These are phyloP conservation scores for Passalora sequoiae DNA, from an alignment of 2,329 filamentous ascomycete species.

Conservation along the genomic window DNA sequence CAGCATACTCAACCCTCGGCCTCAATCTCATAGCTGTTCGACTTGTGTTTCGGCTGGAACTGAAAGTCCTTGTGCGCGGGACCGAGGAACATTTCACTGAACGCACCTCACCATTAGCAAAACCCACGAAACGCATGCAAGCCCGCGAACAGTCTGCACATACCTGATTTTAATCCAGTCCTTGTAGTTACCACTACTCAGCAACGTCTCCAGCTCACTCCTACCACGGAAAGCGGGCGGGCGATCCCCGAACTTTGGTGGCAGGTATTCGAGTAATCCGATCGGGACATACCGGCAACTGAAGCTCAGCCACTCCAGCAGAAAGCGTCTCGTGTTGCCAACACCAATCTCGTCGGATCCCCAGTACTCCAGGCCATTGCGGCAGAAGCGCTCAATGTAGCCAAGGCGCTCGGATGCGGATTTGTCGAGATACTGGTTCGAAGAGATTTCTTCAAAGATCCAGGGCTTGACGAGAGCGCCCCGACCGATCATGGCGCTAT, in stretches of 20 bases:
- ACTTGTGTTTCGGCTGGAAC: conserved; percentile 97
- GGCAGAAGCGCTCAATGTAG: conserved; percentile 83
- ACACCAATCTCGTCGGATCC: conserved; percentile 92
- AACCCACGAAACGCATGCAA: neutral
- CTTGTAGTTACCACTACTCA: conserved; percentile 85
- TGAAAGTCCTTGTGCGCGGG: conserved; percentile 84
- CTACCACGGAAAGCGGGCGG: conserved; percentile 78
- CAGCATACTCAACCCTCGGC: conserved; percentile 55
- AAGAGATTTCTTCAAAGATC: conserved; percentile 94
- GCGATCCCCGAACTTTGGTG: conserved; percentile 81
- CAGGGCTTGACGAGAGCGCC: conserved; percentile 96
- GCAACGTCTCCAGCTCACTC: conserved; percentile 87
- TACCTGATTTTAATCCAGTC: conserved; percentile 99
- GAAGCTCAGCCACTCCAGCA: conserved; percentile 95
- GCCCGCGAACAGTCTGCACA: conserved; percentile 33
- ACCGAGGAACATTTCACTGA: conserved; percentile 96
- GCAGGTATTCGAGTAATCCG: conserved; percentile 80
- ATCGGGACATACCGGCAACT: conserved; percentile 85
- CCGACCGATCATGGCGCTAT: conserved; percentile 95
- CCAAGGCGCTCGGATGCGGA: conserved; percentile 77
- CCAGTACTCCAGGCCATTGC: conserved; percentile 90
- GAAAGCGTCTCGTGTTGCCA: conserved; percentile 82
- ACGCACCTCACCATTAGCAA: too few species aligned
- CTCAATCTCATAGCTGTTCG: conserved; percentile 80
- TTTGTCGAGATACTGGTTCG: conserved; percentile 92